These are phyloP conservation scores for Arthrinium phaeospermum DNA, from an alignment of 2,329 filamentous ascomycete genomes.

Conservation along the genomic window DNA sequence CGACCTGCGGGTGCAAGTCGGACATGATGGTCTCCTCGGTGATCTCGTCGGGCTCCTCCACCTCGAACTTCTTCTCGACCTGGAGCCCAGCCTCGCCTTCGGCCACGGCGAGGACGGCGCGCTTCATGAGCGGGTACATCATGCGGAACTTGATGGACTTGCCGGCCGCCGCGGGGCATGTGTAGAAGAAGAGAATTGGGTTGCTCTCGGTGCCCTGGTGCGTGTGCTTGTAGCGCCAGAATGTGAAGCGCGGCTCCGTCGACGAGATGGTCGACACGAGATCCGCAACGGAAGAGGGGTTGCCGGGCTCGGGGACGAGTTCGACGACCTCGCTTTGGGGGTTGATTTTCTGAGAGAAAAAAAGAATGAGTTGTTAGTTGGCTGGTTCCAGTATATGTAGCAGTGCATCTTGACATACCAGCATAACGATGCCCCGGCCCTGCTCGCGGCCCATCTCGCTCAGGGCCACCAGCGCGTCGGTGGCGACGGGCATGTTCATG, in stretches of 20 bases:
- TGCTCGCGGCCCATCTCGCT: conserved; percentile 60
- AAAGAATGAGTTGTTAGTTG: background rate
- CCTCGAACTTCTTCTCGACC: conserved; percentile 74
- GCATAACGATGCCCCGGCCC: conserved; percentile 63
- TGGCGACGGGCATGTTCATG: conserved; percentile 62
- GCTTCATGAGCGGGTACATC: conserved; percentile 78
- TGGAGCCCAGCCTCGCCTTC: conserved; percentile 68
- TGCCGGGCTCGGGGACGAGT: conserved; percentile 60
- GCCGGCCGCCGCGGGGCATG: conserved; percentile 70
- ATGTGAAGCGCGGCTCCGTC: conserved; percentile 76
- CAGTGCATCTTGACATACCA: conserved; percentile 55
- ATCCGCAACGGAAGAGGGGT: conserved; percentile 59
- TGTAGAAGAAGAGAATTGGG: conserved; percentile 81
- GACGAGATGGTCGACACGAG: conserved; percentile 66
- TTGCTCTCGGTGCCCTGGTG: conserved; percentile 57
- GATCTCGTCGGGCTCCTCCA: conserved; percentile 72
- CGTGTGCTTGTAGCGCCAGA: conserved; percentile 72
- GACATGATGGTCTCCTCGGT: conserved; percentile 68
- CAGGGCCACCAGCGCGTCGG: conserved; percentile 69
- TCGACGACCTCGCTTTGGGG: conserved; percentile 71
- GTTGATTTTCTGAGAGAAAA: conserved; percentile 68
- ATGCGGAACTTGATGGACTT: conserved; percentile 83
- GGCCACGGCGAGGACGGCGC: conserved; percentile 69
- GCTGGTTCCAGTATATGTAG: conserved; percentile 25
- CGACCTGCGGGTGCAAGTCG: conserved; percentile 71